Percentiles rank a stretch among this genome's conserved stretches.
Evolutionary conservation across 2,329 filamentous ascomycete species (phyloP).

Genomic region (Mycocentrospora acerina): DNA sequence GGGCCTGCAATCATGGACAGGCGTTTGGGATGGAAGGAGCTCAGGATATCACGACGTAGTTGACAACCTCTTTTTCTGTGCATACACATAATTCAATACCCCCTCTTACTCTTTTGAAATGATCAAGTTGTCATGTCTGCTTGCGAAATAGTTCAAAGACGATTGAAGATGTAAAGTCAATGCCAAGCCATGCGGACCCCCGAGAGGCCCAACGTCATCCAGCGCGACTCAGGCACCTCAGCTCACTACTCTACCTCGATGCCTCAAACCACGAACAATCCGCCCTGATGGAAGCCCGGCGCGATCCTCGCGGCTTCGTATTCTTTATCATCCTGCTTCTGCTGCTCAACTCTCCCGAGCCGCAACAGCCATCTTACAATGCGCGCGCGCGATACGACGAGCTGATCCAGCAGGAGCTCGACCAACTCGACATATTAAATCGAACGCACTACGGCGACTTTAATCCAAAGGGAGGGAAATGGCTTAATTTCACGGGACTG

Average conservation of each 20-base stretch:
- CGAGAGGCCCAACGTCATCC: no score
- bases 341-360: slow-evolving; percentile 41
- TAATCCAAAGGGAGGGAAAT: slow-evolving; percentile 46
- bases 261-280: slow-evolving; percentile 1
- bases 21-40: slow-evolving; percentile 17
- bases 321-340: slow-evolving; percentile 42
- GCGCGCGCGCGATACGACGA: slow-evolving; percentile 44
- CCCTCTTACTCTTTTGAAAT: slow-evolving; percentile 9
- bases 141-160: no score
- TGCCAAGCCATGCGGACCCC: no score
- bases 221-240: no score
- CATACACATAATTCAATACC: slow-evolving; percentile 17
- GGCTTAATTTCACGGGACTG: slow-evolving; percentile 70
- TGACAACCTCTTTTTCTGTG: slow-evolving; percentile 16
- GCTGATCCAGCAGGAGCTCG: slow-evolving; percentile 53
- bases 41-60: slow-evolving; percentile 17
- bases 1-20: slow-evolving; percentile 7
- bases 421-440: slow-evolving; percentile 49
- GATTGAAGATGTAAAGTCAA: no score
- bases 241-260: no score
- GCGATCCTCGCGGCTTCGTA: slow-evolving; percentile 39
- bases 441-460: slow-evolving; percentile 50
- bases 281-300: slow-evolving; percentile 40
- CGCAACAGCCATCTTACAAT: slow-evolving; percentile 36
- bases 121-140: no score